Evolutionary conservation across 2,329 filamentous ascomycete species (phyloP), one percentile per base, ranked within the genome.

Genomic region (Trichoderma sp.): DNA sequence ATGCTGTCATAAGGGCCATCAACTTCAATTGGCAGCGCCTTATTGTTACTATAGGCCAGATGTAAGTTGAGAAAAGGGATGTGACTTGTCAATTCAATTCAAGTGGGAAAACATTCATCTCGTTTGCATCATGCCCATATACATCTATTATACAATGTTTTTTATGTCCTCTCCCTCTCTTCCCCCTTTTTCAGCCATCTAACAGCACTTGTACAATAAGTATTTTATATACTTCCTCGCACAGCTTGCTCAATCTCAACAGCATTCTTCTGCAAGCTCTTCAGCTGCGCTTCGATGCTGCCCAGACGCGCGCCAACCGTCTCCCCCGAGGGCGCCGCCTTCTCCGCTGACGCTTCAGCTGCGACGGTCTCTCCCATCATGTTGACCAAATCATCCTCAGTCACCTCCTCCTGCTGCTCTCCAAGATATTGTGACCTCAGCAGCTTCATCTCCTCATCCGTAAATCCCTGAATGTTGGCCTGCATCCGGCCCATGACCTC

Each of bases 401-500:
- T 78, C 13, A 81, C 74, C 26, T 81, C 74, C n/a, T 75, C 36
- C 26, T 77, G 75, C 30, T 77, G 75, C 13, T 77, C 76, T 47
- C 72, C 73, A 32, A 76, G 66, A 65, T 77, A 76, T 34, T 77
- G 73, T 30, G 76, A 71, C 30, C 77, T 72, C 62, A 83, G 70
- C 6, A 83, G 69, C 72, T 78, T 77, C 75, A 81, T 76, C 73
- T 83, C 81, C 20, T 82, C 81, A 62, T 82, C 81, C 53, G 72
- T 81, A 73, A 83, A 82, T 4, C 78, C 80, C 70, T 80, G 75
- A 4, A 81, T 67, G 34, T 81, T 79, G 39, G 79, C 75, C 72
- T 81, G 79, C 74, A 79, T 75, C 72, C 78, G 77, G 43, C 80
- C 79, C 80, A 81, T 80, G 68, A 82, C 80, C 26, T 80, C 77